Conservation (phyloP, 1,284 basidiomycete species). For the Vanrija humicola region DNA sequence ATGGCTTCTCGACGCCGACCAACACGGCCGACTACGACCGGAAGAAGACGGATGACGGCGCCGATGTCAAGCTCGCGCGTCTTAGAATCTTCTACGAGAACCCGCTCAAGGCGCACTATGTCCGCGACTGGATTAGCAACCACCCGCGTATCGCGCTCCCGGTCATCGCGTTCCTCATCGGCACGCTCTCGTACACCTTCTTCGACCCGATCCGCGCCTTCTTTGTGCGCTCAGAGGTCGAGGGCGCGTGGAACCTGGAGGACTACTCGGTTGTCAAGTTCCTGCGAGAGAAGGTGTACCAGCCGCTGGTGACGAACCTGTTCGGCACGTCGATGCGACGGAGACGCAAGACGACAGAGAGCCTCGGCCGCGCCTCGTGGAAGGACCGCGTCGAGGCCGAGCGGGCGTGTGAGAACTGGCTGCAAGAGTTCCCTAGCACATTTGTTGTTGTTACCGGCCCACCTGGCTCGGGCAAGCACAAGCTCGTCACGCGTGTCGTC, state of each 20-base stretch:
- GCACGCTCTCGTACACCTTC: constrained; percentile 84
- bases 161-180: constrained; percentile 77
- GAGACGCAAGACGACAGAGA: constrained; percentile 2
- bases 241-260: constrained; percentile 71
- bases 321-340: neutral
- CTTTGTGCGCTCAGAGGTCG: constrained; percentile 76
- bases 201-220: constrained; percentile 87
- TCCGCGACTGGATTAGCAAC: constrained; percentile 74
- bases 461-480: constrained; percentile 81
- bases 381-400: constrained; percentile 76
- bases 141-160: constrained; percentile 88
- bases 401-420: constrained; percentile 55
- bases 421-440: constrained; percentile 45
- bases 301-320: constrained; percentile 2
- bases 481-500: constrained; percentile 63
- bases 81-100: constrained; percentile 66
- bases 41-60: constrained; percentile 12
- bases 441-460: constrained; percentile 79
- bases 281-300: constrained; percentile 4
- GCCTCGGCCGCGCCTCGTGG: constrained; percentile 55
- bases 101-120: constrained; percentile 69
- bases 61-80: constrained; percentile 51
- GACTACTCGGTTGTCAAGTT: constrained; percentile 42
- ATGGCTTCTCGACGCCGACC: constrained; percentile 59
- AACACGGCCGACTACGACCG: constrained; percentile 43